These are phyloP conservation scores for Fistulifera pelliculosa DNA, from an alignment of 108 stramenopile genomes.

Conservation along the genomic window DNA sequence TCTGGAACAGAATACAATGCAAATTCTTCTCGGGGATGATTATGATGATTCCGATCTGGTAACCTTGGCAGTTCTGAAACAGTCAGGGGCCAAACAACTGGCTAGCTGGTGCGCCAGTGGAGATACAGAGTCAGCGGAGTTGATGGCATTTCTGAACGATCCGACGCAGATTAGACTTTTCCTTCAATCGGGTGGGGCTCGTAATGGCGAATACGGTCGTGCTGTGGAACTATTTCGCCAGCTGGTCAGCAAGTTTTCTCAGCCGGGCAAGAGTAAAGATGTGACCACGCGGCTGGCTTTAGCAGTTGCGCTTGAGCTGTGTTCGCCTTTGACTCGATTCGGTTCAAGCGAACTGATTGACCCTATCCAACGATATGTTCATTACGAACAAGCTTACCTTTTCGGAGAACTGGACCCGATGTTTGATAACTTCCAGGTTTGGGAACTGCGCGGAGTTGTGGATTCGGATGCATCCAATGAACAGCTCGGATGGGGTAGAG, in stretches of 20 bases:
- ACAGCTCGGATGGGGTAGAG: constrained; percentile 40
- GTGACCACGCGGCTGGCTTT: constrained; percentile 30
- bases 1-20: too few relatives aligned
- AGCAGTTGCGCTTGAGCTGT: constrained; percentile 40
- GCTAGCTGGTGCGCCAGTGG: constrained; percentile 1
- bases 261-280: constrained; percentile 7
- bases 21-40: too few relatives aligned
- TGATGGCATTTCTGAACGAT: constrained; percentile 12
- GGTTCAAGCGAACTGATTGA: constrained; percentile 11
- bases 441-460: constrained; percentile 42
- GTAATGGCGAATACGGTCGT: constrained; percentile 28
- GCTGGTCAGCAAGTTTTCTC: constrained; percentile 16
- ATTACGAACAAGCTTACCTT: constrained; percentile 48
- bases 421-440: constrained; percentile 33
- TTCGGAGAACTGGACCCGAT: constrained; percentile 46
- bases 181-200: constrained; percentile 27
- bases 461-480: constrained; percentile 50
- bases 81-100: background rate
- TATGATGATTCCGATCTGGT: constrained; percentile 1
- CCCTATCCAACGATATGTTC: constrained; percentile 38
- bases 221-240: constrained; percentile 22
- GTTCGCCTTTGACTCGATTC: constrained; percentile 8
- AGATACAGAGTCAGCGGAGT: background rate
- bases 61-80: constrained; percentile 8
- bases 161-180: constrained; percentile 24